Conservation (phyloP, 805 yeast genomes). For the Spathaspora gorwiae region DNA sequence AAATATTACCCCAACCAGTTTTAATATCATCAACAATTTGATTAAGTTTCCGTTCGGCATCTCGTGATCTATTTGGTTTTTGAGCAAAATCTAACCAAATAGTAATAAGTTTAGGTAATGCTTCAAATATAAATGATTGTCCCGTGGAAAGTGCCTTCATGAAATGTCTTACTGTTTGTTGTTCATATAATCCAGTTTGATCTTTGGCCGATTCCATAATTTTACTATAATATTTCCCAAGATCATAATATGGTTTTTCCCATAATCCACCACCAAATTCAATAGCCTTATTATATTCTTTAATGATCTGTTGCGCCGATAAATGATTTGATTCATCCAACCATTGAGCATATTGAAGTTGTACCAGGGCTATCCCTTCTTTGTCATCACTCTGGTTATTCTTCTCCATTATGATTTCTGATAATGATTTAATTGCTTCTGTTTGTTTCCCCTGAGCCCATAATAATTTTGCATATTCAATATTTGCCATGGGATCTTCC, state of each 20-base stretch:
- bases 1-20: conserved; percentile 44
- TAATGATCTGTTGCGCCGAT: conserved; percentile 65
- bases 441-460: conserved; percentile 90
- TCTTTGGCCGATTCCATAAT: conserved; percentile 62
- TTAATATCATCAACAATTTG: conserved; percentile 47
- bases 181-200: conserved; percentile 48
- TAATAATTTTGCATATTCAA: conserved; percentile 74
- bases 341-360: conserved; percentile 83
- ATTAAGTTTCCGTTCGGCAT: conserved; percentile 34
- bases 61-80: conserved; percentile 16
- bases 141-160: conserved; percentile 59
- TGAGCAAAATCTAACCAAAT: conserved; percentile 81
- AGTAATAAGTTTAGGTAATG: conserved; percentile 84
- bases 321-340: conserved; percentile 80
- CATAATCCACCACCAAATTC: conserved; percentile 47
- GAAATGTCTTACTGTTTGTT: conserved; percentile 51
- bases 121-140: conserved; percentile 67
- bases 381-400: conserved; percentile 5
- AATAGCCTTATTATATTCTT: conserved; percentile 61
- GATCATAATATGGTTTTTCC: conserved; percentile 76
- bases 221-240: conserved; percentile 77
- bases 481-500: conserved; percentile 45
- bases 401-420: conserved; percentile 30
- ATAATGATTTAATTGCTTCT: conserved; percentile 69
- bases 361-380: conserved; percentile 37